phyloP scores from a whole-genome alignment of 352 stramenopile species.

The Pythium grandisporangium region DNA sequence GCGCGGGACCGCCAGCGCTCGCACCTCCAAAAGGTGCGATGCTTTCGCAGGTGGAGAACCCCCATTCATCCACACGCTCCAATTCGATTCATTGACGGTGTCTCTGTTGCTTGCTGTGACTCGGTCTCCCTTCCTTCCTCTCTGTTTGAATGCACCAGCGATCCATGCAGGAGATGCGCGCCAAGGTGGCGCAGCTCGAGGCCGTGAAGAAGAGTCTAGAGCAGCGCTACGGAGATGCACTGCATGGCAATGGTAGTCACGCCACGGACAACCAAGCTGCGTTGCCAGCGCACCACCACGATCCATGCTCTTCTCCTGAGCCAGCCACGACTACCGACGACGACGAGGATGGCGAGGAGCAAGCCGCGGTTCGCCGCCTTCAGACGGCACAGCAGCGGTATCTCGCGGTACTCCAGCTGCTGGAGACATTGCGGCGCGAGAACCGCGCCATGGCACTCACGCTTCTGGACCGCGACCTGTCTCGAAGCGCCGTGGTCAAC shows the following conservation, averaged over 20 bases:
- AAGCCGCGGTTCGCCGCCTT: too few relatives aligned
- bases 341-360: too few relatives aligned
- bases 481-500: conserved; percentile 41
- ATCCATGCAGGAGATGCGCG: conserved; percentile 42
- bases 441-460: conserved; percentile 31
- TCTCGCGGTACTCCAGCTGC: conserved; percentile 25
- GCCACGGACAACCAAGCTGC: not conserved
- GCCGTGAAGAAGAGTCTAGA: conserved; percentile 29
- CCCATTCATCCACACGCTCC: too few relatives aligned
- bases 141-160: too few relatives aligned
- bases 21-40: conserved; percentile 37
- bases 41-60: too few relatives aligned
- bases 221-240: not conserved
- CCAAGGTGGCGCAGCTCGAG: conserved; percentile 32
- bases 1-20: conserved; percentile 48
- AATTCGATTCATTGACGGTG: too few relatives aligned
- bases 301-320: too few relatives aligned
- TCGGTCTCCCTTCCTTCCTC: too few relatives aligned
- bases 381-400: conserved; percentile 22
- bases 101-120: too few relatives aligned
- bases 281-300: not conserved
- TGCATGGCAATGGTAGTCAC: conserved; percentile 1
- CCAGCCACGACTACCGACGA: not conserved
- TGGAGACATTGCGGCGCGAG: conserved; percentile 30
- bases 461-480: conserved; percentile 35